A percentile compares a stretch with the other conserved stretches of the same genome.
phyloP scores from a whole-genome alignment of 2,329 filamentous ascomycete species.

The Hymenoscyphus albidus region DNA sequence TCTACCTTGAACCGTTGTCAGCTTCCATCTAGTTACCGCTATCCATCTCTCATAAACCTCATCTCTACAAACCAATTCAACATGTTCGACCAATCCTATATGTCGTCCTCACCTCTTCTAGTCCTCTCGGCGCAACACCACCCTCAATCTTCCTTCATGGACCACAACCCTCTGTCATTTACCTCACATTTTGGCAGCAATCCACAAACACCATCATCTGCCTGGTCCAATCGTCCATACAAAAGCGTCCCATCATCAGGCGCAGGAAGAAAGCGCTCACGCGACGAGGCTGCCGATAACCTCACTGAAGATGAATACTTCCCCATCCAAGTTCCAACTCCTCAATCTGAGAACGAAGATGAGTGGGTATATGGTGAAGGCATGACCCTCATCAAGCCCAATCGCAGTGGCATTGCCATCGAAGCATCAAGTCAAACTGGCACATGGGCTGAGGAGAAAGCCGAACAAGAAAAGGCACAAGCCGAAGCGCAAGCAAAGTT shows the following conservation, averaged over 20 bases:
- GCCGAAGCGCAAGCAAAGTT: conserved; percentile 37
- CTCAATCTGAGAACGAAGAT: conserved; percentile 51
- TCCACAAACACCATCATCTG: conserved; percentile 23
- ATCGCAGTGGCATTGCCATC: conserved; percentile 48
- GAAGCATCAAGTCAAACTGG: conserved; percentile 66
- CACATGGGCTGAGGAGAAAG: conserved; percentile 68
- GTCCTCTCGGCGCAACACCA: conserved; percentile 30
- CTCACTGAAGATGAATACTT: conserved; percentile 51
- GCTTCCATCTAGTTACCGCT: conserved; percentile 1
- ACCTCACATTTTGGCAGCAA: conserved; percentile 26
- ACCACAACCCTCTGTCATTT: conserved; percentile 23
- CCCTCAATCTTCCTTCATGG: conserved; percentile 30
- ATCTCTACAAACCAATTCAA: conserved; percentile 8
- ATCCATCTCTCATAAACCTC: conserved; percentile 8
- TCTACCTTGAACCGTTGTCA: not conserved
- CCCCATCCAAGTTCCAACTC: conserved; percentile 36
- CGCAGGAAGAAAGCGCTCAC: conserved; percentile 72
- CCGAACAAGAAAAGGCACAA: conserved; percentile 41
- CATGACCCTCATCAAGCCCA: conserved; percentile 69
- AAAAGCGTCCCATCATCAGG: conserved; percentile 28
- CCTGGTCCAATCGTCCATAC: conserved; percentile 26
- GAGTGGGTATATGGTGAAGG: conserved; percentile 68
- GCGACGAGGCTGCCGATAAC: conserved; percentile 67
- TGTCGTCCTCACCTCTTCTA: conserved; percentile 29
- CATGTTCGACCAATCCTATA: conserved; percentile 28